Conservation (phyloP, 73 alveolate species). For the Breviolum minutum region DNA sequence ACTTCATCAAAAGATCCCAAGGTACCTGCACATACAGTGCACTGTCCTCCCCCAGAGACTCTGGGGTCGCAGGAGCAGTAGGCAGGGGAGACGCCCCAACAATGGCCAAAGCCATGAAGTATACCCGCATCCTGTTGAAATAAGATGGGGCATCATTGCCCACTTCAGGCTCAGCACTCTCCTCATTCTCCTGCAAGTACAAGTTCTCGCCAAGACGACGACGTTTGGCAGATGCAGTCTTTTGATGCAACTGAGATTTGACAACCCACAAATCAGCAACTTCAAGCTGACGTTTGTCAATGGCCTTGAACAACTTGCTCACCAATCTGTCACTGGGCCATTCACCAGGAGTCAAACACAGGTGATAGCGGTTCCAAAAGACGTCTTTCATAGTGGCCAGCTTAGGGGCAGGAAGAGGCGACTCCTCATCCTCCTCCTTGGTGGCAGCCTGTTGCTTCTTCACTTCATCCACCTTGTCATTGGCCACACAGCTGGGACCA, state of each 20-base stretch:
- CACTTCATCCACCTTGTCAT: constrained; percentile 19
- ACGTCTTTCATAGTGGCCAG: not conserved
- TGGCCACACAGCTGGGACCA: constrained; percentile 15
- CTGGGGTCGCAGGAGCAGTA: not conserved
- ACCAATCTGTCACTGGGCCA: not conserved
- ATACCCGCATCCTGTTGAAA: not conserved
- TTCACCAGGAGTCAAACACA: not conserved
- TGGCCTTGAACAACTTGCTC: not conserved
- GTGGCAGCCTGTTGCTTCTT: not conserved
- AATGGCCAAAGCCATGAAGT: not conserved
- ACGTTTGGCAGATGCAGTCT: not conserved
- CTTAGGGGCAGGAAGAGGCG: not conserved
- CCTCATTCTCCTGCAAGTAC: not conserved
- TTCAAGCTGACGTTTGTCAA: not conserved
- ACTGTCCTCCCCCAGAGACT: not conserved
- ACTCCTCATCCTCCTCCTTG: not conserved
- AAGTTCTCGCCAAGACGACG: not conserved
- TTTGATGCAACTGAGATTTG: not conserved
- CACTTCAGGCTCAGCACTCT: not conserved
- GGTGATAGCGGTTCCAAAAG: not conserved
- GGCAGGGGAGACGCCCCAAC: not conserved
- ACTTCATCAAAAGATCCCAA: constrained; percentile 7
- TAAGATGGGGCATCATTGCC: not conserved
- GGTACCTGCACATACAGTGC: not conserved
- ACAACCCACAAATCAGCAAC: not conserved